These are phyloP conservation scores for Knoxdaviesia proteae DNA, from an alignment of 2,329 filamentous ascomycete genomes.

Conservation along the genomic window DNA sequence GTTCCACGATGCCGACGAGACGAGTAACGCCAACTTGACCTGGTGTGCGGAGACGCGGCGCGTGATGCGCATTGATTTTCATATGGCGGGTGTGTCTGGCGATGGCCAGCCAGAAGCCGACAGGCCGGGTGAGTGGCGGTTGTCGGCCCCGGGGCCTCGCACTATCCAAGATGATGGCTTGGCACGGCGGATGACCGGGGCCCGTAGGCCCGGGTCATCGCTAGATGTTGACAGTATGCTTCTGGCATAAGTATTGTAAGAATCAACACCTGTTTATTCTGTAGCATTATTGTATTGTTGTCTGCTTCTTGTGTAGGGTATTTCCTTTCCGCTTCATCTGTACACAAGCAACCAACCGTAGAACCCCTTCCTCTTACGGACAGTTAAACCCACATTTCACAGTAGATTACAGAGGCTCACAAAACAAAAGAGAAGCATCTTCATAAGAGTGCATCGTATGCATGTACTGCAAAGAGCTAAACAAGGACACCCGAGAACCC, in stretches of 20 bases:
- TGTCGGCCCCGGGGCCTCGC: neutral
- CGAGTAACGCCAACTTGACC: neutral
- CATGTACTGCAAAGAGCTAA: no score
- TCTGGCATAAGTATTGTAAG: neutral
- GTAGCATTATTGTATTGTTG: no score
- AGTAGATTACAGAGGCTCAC: no score
- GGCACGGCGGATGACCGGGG: neutral
- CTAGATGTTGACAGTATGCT: neutral
- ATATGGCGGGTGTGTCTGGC: neutral
- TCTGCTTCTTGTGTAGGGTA: no score
- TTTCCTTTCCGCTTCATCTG: no score
- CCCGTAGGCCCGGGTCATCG: neutral
- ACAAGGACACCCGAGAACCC: no score
- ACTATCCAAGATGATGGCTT: neutral
- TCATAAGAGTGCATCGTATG: no score
- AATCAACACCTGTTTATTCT: no score
- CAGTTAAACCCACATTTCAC: no score
- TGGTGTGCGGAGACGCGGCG: neutral
- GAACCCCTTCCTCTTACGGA: no score
- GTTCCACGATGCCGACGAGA: neutral
- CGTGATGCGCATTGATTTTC: neutral
- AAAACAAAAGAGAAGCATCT: no score
- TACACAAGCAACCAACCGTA: no score
- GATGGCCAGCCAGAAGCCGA: neutral
- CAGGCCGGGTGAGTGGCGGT: neutral